These are phyloP conservation scores for Gastrolobium villosum DNA, from an alignment of 306 rosid species.

Conservation along the genomic window DNA sequence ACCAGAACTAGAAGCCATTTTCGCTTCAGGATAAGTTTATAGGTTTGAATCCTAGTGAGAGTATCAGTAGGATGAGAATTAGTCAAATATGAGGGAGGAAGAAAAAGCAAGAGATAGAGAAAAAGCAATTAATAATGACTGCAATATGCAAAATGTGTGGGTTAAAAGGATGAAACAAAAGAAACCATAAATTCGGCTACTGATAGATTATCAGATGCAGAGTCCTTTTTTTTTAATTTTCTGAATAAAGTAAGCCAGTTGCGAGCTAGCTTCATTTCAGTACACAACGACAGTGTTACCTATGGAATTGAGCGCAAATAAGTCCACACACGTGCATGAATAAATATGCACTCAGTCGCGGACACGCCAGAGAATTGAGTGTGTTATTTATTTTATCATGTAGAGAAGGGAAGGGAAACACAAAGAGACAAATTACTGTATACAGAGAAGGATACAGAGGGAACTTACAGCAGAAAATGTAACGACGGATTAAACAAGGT, in stretches of 20 bases:
- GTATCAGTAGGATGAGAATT: not conserved
- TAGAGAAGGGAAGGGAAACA: not conserved
- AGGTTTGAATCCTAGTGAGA: too few relatives aligned
- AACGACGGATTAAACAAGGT: conserved; percentile 21
- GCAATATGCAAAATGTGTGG: conserved; percentile 23
- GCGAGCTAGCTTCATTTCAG: conserved; percentile 15
- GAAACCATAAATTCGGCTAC: conserved; percentile 36
- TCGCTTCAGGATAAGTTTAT: too few relatives aligned
- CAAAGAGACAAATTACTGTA: not conserved
- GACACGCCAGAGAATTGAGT: not conserved
- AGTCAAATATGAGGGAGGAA: not conserved
- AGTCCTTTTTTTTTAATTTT: not conserved
- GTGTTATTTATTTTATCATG: not conserved
- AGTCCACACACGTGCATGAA: conserved; percentile 1
- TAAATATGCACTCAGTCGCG: not conserved
- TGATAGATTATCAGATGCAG: conserved; percentile 16
- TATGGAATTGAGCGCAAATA: not conserved
- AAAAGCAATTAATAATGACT: not conserved
- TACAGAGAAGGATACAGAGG: too few relatives aligned
- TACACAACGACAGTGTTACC: not conserved
- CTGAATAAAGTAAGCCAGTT: conserved; percentile 41
- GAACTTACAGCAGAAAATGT: not conserved
- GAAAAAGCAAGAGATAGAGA: not conserved
- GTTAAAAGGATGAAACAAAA: conserved; percentile 1
- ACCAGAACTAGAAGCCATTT: too few relatives aligned